Evolutionary conservation across 1,284 basidiomycete genomes (phyloP), one percentile per base, ranked within the genome.

Genomic region (Volvariella surrecta): DNA sequence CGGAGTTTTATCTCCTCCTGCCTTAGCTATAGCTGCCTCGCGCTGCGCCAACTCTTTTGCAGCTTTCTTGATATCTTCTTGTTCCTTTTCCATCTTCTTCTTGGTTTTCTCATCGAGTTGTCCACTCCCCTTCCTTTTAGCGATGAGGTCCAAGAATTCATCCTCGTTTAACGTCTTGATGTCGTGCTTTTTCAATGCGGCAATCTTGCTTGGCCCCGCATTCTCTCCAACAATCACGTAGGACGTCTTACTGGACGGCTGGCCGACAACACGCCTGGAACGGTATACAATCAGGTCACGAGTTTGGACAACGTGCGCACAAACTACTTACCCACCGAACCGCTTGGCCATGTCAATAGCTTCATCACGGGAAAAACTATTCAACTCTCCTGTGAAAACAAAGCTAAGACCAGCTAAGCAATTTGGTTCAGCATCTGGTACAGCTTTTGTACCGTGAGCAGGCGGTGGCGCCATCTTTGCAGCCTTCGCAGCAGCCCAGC

Each of bases 301-400:
- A n/a, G 24, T 28, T 11, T 28, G 6, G 24, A 35, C 4, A 11
- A 40, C 24, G 40, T 15, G 8, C 10, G 7, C 17, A 43, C 28
- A 21, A 32, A 22, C 13, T 15, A 64, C 87, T 50, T 45, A 90
- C 89, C 82, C 95, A 51, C 92, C 91, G 58, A 84, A 94, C 3
- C 93, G 87, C 62, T 98, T 98, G 0, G 87, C 94, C 2, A 97
- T 66, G 51, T 95, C 89, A 31, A 73, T 58, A 0, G 90, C 88
- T 54, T 97, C 92, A 4, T 98, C 92, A 24, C 95, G 77, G 1
- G 88, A 82, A 46, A 99, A 79, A 45, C 85, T 88, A 37, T 75
- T 77, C 38, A 99, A 66, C 56, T 99, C 94, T 9, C 95, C 96
- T 0, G 93, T 96, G 53, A 99, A 99, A 18, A 99, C 96, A 53